Evolutionary conservation across 371 early-diverging fungal species (phyloP), one percentile per base, ranked within the genome.

Genomic region (Basidiobolus meristosporus): DNA sequence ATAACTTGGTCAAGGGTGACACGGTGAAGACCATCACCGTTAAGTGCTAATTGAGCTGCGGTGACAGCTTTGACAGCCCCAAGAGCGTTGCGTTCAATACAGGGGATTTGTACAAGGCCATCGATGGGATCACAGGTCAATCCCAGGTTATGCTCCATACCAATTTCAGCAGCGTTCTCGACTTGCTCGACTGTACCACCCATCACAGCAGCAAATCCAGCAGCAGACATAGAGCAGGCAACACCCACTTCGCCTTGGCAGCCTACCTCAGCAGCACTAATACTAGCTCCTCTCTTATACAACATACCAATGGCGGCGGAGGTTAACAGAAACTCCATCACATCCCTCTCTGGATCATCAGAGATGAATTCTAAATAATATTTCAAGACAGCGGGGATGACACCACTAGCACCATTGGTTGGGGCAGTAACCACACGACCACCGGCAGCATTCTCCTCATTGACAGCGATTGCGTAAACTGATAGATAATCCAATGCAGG

Each of bases 381-480:
- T 53, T 91, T 93, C 26, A 93, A 68, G 2, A 90, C 90, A 1
- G 90, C 75, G 4, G 95, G 95, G 39, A 93, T 87, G 4, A 84
- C 77, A n/a, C 91, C 91, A 3, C 89, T 83, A 5, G 90, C 87
- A 18, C 90, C 90, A 49, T 90, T 90, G 11, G 90, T 90, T 10
- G 90, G 90, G 0, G 89, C 88, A 1, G 91, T 90, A 0, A 90
- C 91, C 0, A 91, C 87, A 29, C 89, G 77, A 18, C 86, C 89
- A 43, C 95, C 95, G 20, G 85, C 84, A 0, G 93, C 91, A 57
- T 93, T 90, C 56, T 93, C 93, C 60, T 93, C 95, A 46, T 93
- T 93, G 19, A 93, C 95, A 9, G 95, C 90, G 51, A 93, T 82
- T 23, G 95, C 95, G 43, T 90, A 93, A 1, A 89, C 78, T 1